These are phyloP conservation scores for Leccinum pachyderme DNA, from an alignment of 1,284 basidiomycete genomes.

Conservation along the genomic window DNA sequence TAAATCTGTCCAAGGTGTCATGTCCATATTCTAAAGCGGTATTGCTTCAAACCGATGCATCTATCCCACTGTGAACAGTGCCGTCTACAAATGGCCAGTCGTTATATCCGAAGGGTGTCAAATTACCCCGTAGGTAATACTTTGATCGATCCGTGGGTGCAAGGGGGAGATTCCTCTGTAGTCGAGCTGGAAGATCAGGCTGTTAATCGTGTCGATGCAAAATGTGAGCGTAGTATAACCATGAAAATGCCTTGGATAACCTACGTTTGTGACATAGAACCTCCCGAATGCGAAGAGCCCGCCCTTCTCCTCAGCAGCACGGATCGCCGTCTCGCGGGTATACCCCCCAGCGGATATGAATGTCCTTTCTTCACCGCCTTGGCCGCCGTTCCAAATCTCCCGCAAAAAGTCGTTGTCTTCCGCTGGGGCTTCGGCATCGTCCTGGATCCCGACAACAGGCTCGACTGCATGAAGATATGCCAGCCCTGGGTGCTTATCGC, in stretches of 20 bases:
- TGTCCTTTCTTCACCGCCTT: neutral
- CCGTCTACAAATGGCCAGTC: neutral
- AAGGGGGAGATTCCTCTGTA: neutral
- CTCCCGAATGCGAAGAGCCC: neutral
- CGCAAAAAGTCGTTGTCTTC: neutral
- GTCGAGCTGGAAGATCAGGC: neutral
- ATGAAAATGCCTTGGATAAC: neutral
- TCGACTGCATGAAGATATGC: no score
- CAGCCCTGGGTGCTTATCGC: no score
- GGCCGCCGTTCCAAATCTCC: neutral
- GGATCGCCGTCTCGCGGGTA: neutral
- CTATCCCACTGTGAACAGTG: neutral
- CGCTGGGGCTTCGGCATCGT: neutral
- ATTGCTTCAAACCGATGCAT: neutral
- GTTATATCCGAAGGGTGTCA: neutral
- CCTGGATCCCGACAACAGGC: neutral
- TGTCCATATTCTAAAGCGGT: no score
- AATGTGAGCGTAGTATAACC: neutral
- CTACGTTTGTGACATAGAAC: neutral
- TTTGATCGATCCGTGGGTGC: neutral
- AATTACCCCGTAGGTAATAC: neutral
- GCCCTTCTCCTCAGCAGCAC: neutral
- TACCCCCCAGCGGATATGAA: neutral
- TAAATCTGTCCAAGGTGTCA: no score
- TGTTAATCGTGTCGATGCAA: neutral